A percentile compares a stretch with the other conserved stretches of the same genome.
phyloP scores from a whole-genome alignment of 805 yeast genomes.

The Yarrowia hollandica region DNA sequence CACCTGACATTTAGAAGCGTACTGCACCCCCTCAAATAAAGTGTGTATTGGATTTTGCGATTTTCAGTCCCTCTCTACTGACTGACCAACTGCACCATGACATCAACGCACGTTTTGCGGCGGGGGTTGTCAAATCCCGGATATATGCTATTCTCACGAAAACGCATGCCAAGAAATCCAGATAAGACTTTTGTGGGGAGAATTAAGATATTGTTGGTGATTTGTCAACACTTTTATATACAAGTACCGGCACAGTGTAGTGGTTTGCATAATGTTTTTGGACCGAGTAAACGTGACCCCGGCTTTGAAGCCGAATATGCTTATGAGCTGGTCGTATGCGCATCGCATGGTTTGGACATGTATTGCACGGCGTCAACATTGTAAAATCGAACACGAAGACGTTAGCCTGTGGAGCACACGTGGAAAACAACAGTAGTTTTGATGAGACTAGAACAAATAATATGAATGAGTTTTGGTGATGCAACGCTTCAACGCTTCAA shows the following conservation, averaged over 20 bases:
- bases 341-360: background rate
- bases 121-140: background rate
- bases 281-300: background rate
- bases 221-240: too few species aligned
- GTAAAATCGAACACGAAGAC: background rate
- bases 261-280: background rate
- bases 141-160: background rate
- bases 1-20: too few species aligned
- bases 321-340: constrained; percentile 10
- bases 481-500: too few species aligned
- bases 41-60: background rate
- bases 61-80: background rate
- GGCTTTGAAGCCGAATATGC: background rate
- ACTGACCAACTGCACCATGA: constrained; percentile 12
- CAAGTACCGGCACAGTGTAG: too few species aligned
- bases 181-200: background rate
- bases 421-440: background rate
- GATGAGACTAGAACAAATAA: too few species aligned
- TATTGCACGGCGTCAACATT: background rate
- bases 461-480: too few species aligned
- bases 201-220: too few species aligned
- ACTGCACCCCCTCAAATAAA: constrained; percentile 6
- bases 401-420: background rate
- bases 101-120: background rate
- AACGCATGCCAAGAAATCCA: background rate